These are phyloP conservation scores for Austroboletus sp. DNA, from an alignment of 1,284 basidiomycete genomes.

Conservation along the genomic window DNA sequence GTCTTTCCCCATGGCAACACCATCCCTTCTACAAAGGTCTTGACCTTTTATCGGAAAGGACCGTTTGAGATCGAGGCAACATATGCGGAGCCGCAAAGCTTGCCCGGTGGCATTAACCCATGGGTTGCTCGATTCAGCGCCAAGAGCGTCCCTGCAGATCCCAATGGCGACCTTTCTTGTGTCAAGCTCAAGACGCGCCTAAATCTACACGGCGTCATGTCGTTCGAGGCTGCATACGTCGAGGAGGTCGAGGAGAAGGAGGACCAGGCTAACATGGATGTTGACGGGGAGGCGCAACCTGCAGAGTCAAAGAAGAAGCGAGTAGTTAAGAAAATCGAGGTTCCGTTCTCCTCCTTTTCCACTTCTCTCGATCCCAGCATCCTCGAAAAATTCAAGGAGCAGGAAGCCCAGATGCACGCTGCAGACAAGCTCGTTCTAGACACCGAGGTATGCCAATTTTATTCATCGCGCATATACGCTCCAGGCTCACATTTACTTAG, in stretches of 20 bases:
- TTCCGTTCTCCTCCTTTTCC: slow-evolving; percentile 62
- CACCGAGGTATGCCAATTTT: slow-evolving; percentile 64
- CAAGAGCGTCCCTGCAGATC: slow-evolving; percentile 66
- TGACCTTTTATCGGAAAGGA: slow-evolving; percentile 87
- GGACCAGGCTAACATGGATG: slow-evolving; percentile 59
- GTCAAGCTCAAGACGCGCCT: slow-evolving; percentile 87
- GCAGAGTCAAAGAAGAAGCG: slow-evolving; percentile 71
- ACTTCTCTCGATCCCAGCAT: slow-evolving; percentile 56
- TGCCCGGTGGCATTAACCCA: slow-evolving; percentile 77
- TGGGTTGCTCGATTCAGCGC: slow-evolving; percentile 76
- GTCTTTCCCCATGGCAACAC: slow-evolving; percentile 80
- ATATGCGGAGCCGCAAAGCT: slow-evolving; percentile 62
- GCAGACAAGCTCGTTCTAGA: slow-evolving; percentile 91
- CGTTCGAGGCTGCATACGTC: slow-evolving; percentile 78
- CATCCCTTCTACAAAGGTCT: slow-evolving; percentile 86
- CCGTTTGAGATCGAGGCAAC: slow-evolving; percentile 80
- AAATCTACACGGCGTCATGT: slow-evolving; percentile 78
- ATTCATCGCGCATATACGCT: background rate
- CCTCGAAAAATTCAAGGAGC: slow-evolving; percentile 65
- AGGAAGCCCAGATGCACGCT: slow-evolving; percentile 81
- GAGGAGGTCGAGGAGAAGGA: slow-evolving; percentile 81
- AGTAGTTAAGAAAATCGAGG: slow-evolving; percentile 74
- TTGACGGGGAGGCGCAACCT: slow-evolving; percentile 46
- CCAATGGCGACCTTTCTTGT: slow-evolving; percentile 65
- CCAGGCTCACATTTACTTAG: slow-evolving; percentile 34